Percentiles rank a stretch among this genome's conserved stretches.
These are phyloP conservation scores for Ceratorhiza oryzae-sativae DNA, from an alignment of 1,284 basidiomycete species.

Conservation along the genomic window DNA sequence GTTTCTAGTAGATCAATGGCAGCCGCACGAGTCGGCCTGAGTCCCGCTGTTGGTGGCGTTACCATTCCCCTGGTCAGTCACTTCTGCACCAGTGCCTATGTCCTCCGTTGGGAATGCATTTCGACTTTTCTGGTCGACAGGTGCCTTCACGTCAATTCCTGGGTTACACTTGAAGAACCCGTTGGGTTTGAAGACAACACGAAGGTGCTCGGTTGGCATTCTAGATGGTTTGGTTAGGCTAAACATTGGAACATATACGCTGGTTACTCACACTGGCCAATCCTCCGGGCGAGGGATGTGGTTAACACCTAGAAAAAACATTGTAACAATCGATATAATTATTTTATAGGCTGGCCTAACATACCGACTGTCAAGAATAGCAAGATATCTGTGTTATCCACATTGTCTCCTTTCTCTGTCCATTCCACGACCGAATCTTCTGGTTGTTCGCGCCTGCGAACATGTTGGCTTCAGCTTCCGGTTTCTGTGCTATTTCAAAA, in stretches of 20 bases:
- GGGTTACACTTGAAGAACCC: slow-evolving; percentile 88
- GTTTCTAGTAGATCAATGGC: slow-evolving; percentile 10
- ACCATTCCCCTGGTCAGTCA: slow-evolving; percentile 12
- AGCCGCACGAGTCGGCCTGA: slow-evolving; percentile 20
- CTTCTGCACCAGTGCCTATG: slow-evolving; percentile 25
- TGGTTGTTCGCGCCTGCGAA: slow-evolving; percentile 55
- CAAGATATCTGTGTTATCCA: slow-evolving; percentile 81
- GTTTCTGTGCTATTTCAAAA: neutral
- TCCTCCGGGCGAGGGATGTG: slow-evolving; percentile 88
- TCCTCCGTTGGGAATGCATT: slow-evolving; percentile 59
- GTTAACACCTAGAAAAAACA: slow-evolving; percentile 62
- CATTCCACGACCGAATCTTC: slow-evolving; percentile 75
- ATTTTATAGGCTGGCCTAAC: slow-evolving; percentile 41
- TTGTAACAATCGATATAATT: neutral
- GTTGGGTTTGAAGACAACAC: slow-evolving; percentile 79
- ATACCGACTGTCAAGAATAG: slow-evolving; percentile 77
- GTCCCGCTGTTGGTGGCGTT: neutral
- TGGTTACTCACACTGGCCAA: slow-evolving; percentile 75
- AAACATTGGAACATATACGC: neutral
- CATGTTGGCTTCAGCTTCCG: neutral
- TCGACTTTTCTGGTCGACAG: slow-evolving; percentile 65
- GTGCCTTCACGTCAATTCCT: slow-evolving; percentile 83
- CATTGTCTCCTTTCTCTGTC: slow-evolving; percentile 65
- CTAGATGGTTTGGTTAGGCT: slow-evolving; percentile 52
- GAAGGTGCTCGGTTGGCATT: slow-evolving; percentile 86